These are phyloP conservation scores for Colletotrichum nymphaeae DNA, from an alignment of 2,329 filamentous ascomycete genomes.

Conservation along the genomic window DNA sequence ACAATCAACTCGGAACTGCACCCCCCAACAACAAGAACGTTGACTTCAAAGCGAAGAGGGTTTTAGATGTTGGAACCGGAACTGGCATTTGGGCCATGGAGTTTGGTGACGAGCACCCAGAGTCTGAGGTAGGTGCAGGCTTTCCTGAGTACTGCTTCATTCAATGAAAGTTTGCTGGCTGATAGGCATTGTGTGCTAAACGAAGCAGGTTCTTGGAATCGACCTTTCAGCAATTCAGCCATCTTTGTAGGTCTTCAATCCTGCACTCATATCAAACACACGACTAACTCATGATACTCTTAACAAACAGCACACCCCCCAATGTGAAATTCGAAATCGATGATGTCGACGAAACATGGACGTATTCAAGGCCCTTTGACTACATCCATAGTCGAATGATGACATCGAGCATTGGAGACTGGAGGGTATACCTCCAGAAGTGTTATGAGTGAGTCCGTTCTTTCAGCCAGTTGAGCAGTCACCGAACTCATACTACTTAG, in stretches of 20 bases:
- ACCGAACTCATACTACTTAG: neutral
- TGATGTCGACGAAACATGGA: constrained; percentile 53
- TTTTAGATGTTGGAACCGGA: constrained; percentile 60
- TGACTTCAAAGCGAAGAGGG: constrained; percentile 36
- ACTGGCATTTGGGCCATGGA: constrained; percentile 59
- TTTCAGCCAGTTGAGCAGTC: too few species aligned
- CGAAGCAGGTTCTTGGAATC: constrained; percentile 46
- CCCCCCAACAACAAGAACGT: constrained; percentile 38
- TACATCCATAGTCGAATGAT: constrained; percentile 52
- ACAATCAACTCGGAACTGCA: constrained; percentile 39
- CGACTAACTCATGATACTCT: too few species aligned
- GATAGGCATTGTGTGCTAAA: too few species aligned
- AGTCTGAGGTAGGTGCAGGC: constrained; percentile 35
- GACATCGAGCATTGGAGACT: constrained; percentile 46
- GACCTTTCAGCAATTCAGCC: constrained; percentile 55
- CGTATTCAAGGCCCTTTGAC: constrained; percentile 50
- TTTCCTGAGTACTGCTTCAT: too few species aligned
- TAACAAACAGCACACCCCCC: constrained; percentile 51
- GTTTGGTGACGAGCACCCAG: constrained; percentile 48
- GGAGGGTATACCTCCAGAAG: constrained; percentile 48
- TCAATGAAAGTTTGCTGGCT: too few species aligned
- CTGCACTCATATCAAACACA: too few species aligned
- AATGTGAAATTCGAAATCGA: constrained; percentile 61
- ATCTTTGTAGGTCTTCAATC: constrained; percentile 38
- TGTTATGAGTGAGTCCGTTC: constrained; percentile 40